Evolutionary conservation across 176 grass and related monocot genomes (phyloP).

Genomic region (Thalia dealbata): DNA sequence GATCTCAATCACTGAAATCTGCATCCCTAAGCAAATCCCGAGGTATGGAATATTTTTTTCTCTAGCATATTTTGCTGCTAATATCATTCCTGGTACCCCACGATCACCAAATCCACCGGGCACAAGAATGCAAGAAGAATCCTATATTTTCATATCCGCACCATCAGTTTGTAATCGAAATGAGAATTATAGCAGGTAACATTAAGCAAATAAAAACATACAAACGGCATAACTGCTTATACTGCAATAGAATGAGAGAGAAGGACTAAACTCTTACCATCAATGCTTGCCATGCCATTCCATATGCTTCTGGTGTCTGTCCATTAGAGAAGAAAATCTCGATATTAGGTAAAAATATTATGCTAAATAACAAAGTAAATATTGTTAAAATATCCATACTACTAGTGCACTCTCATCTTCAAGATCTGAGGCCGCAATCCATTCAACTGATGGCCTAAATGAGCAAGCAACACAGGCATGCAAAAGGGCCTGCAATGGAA

Average conservation of each 20-base stretch:
- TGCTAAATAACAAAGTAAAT: constrained; percentile 8
- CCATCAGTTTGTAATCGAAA: neutral
- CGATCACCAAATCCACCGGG: constrained; percentile 93
- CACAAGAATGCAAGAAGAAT: constrained; percentile 80
- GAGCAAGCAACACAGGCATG: constrained; percentile 75
- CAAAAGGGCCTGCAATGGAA: constrained; percentile 63
- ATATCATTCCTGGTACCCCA: constrained; percentile 89
- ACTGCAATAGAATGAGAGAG: neutral
- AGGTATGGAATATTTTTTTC: constrained; percentile 96
- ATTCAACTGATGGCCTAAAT: constrained; percentile 70
- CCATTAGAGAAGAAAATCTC: constrained; percentile 5
- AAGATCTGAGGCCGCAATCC: constrained; percentile 93
- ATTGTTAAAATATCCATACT: constrained; percentile 24
- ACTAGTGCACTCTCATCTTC: constrained; percentile 68
- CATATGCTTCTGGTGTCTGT: constrained; percentile 68
- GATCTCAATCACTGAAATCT: constrained; percentile 97
- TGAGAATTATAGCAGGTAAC: neutral
- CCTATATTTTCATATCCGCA: constrained; percentile 34
- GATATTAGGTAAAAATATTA: neutral
- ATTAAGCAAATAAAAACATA: neutral
- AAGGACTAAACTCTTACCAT: constrained; percentile 29
- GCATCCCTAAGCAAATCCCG: constrained; percentile 99
- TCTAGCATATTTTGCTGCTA: constrained; percentile 94
- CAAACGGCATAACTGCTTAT: too few species aligned
- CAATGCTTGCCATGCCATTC: constrained; percentile 77